Base-by-base conservation (phyloP, 2,329 filamentous ascomycete species). In the Pyrenophora tritici-repentis region DNA sequence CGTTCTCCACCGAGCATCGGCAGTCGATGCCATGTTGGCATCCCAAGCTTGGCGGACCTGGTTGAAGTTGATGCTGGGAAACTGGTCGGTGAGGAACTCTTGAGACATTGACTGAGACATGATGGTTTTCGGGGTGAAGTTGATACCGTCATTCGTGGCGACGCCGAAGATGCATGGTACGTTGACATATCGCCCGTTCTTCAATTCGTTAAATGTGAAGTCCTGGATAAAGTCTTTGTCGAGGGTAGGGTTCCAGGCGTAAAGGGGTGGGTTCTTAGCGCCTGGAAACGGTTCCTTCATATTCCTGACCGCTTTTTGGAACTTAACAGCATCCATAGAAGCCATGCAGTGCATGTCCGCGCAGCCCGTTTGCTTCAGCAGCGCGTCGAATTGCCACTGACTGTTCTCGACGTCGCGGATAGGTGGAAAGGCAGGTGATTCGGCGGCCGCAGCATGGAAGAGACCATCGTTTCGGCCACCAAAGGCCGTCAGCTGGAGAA, bases 101-200 rank as follows among this genome's bases (percentile, higher is more conserved):
- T 66, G 59, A 2, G 73, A 65, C 3, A 67, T 54, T n/a, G 70
- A 51, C 16, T 62, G 55, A 9, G 69, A 67, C n/a, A 59, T 60
- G 13, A 73, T 56, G 3, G 65, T 68, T n/a, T 73, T 71, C 2
- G 68, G 63, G 4, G 72, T 75, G 50, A 78, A 78, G 16, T 55
- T 56, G 14, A 70, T 68, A 2, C 77, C 76, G 45, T 79, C 76
- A 47, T 80, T 70, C 3, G 76, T 77, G n/a, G 75, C 71, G 54
- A 76, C 75, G 16, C 76, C 76, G 43, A 78, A 70, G 20, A 79
- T 71, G 6, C 75, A 66, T 6, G 76, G 76, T 0, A 78, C 67
- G 17, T 72, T 68, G 44, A 77, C 60, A 33, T 75, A 74, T 31
- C 71, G 69, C 5, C 71, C 71, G 12, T 68, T 51, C 12, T 69